A percentile compares a stretch with the other conserved stretches of the same genome.
phyloP scores from a whole-genome alignment of 306 rosid genomes.

The Carpinus viminea region DNA sequence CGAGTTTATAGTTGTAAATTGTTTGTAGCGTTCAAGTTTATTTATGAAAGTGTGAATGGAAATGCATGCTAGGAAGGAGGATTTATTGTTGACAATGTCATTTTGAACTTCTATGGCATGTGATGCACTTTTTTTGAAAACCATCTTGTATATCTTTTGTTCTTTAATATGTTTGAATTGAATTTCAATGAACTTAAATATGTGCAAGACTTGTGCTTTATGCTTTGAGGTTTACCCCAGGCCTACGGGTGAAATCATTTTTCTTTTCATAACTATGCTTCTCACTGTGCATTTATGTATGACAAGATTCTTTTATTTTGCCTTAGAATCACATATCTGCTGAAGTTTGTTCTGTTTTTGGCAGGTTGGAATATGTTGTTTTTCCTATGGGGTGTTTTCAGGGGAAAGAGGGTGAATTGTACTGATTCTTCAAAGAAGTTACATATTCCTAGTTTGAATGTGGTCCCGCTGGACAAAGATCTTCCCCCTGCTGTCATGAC shows the following conservation, averaged over 20 bases:
- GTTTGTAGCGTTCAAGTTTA: not conserved
- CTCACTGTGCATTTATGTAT: not conserved
- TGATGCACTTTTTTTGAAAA: not conserved
- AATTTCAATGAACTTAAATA: not conserved
- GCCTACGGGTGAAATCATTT: not conserved
- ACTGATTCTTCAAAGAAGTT: constrained; percentile 51
- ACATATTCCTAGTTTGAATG: constrained; percentile 42
- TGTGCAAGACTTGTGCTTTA: no score
- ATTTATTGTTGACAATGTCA: not conserved
- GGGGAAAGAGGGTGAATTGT: constrained; percentile 55
- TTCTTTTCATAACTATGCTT: not conserved
- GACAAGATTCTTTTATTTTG: not conserved
- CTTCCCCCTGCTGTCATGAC: constrained; percentile 52
- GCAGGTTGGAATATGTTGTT: constrained; percentile 95
- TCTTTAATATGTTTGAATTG: not conserved
- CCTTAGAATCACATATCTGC: constrained; percentile 1
- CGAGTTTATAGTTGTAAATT: no score
- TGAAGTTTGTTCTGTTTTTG: constrained; percentile 27
- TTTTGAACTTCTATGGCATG: not conserved
- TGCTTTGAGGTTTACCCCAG: not conserved
- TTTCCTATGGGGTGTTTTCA: constrained; percentile 93
- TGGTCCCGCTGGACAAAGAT: constrained; percentile 43
- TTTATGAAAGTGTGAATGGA: not conserved
- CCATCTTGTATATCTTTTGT: not conserved
- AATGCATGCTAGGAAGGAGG: not conserved